These are phyloP conservation scores for Stramenopiles sp. DNA, from an alignment of 352 stramenopile genomes.

Conservation along the genomic window DNA sequence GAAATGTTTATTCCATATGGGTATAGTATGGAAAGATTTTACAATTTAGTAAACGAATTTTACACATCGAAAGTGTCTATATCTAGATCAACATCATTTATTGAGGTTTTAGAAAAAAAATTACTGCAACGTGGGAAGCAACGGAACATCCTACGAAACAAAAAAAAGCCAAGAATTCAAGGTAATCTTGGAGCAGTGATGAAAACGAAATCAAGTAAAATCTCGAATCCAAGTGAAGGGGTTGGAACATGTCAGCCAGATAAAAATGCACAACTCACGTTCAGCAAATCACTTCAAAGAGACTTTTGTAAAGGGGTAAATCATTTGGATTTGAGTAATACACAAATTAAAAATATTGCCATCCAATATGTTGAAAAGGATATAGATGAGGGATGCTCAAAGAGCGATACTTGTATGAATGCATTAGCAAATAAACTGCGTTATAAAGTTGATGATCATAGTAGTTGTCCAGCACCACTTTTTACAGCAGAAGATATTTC, in stretches of 20 bases:
- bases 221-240: too few relatives aligned
- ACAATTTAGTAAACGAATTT: neutral
- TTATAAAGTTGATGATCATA: neutral
- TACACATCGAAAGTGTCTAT: neutral
- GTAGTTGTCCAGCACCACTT: neutral
- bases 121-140: neutral
- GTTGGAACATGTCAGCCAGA: neutral
- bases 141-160: neutral
- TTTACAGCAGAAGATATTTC: constrained; percentile 7
- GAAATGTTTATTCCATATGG: neutral
- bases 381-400: neutral
- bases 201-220: neutral
- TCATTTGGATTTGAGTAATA: constrained; percentile 1
- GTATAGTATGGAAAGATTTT: neutral
- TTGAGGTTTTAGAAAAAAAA: neutral
- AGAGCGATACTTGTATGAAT: neutral
- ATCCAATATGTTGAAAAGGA: neutral
- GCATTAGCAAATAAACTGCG: neutral
- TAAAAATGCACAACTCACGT: neutral
- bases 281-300: neutral
- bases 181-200: neutral
- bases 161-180: neutral
- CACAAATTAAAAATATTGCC: neutral
- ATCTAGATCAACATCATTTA: neutral
- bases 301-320: neutral